phyloP scores from a whole-genome alignment of 148 eudicot species.

The Dysphania ambrosioides region DNA sequence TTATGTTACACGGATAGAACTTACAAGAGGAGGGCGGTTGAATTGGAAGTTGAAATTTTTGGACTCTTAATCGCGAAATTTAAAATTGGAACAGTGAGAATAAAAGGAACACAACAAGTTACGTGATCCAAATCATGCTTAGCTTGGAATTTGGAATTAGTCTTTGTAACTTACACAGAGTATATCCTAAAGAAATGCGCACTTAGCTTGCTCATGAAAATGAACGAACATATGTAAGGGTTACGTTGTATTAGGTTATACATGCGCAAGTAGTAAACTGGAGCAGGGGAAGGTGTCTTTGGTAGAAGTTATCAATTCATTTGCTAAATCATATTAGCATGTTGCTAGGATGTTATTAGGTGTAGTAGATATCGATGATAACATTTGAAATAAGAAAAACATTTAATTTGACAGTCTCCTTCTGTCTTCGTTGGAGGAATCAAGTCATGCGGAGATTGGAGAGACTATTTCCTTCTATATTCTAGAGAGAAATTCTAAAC shows the following conservation, averaged over 20 bases:
- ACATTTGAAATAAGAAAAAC: too few relatives aligned
- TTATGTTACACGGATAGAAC: too few relatives aligned
- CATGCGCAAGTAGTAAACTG: background rate
- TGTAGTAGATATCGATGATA: too few relatives aligned
- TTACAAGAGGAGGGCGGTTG: too few relatives aligned
- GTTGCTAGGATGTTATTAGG: background rate
- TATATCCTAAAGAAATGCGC: background rate
- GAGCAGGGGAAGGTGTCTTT: background rate
- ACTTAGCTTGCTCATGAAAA: background rate
- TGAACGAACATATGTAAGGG: background rate
- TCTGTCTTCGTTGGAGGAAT: background rate
- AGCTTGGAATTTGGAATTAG: background rate
- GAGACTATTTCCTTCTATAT: too few relatives aligned
- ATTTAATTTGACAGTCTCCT: background rate
- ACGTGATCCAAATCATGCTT: background rate
- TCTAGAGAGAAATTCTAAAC: too few relatives aligned
- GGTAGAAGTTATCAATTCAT: background rate
- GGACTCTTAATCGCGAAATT: too few relatives aligned
- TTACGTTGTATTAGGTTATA: background rate
- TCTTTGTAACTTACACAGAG: background rate
- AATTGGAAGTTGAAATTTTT: too few relatives aligned
- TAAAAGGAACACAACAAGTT: too few relatives aligned
- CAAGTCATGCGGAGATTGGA: too few relatives aligned
- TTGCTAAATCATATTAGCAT: background rate
- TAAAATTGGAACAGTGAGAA: too few relatives aligned